Conservation (phyloP, 805 yeast genomes). For the Barnettozyma wickerhamii region DNA sequence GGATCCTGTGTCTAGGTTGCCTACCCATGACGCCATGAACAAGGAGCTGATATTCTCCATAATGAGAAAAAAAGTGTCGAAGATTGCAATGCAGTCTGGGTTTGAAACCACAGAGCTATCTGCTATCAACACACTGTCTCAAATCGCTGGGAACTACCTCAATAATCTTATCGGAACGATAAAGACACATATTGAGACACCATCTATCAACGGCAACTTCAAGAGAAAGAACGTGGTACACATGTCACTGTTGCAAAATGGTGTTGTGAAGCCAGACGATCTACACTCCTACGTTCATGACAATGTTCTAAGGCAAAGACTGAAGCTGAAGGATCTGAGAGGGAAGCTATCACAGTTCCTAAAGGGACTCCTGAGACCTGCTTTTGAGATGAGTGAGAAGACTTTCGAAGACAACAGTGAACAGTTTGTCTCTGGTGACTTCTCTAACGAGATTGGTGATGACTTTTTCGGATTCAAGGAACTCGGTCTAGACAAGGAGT, state of each 20-base stretch:
- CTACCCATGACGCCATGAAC: constrained; percentile 59
- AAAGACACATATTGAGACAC: constrained; percentile 66
- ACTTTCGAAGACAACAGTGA: constrained; percentile 88
- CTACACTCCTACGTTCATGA: constrained; percentile 72
- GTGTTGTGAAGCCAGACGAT: constrained; percentile 74
- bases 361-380: constrained; percentile 80
- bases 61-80: constrained; percentile 65
- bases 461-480: constrained; percentile 98
- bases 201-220: constrained; percentile 29
- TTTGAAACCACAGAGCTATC: constrained; percentile 77
- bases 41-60: constrained; percentile 61
- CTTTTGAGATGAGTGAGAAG: constrained; percentile 63
- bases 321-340: constrained; percentile 65
- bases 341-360: constrained; percentile 63
- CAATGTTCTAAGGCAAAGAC: constrained; percentile 62
- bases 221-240: constrained; percentile 46
- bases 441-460: constrained; percentile 89
- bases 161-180: constrained; percentile 69
- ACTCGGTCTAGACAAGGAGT: constrained; percentile 88
- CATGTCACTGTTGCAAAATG: constrained; percentile 75
- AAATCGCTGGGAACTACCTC: constrained; percentile 77
- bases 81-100: constrained; percentile 86
- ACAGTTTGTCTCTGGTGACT: constrained; percentile 92
- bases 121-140: constrained; percentile 77
- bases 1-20: constrained; percentile 76